Evolutionary conservation across 306 rosid genomes (phyloP), one percentile per base, ranked within the genome.

Genomic region (Medicago arabica): DNA sequence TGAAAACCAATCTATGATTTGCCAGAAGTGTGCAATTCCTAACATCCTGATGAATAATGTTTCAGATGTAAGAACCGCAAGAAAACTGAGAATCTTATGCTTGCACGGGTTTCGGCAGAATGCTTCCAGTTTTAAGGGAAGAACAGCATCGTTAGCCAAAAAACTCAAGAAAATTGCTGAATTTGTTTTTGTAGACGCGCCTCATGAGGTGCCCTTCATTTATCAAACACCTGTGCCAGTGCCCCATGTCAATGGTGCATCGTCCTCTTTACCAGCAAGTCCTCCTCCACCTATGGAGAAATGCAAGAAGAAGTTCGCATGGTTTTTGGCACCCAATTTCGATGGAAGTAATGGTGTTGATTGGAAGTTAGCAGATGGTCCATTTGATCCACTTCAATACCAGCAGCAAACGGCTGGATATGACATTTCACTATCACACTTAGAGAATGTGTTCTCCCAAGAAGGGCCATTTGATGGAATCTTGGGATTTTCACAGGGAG

Each of bases 81-180:
- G 88, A 70, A 92, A 86, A 74, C 79, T 95, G 46, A 92, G 87
- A 82, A 88, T 90, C 84, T 75, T 95, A 72, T 95, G 98, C 86
- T 85, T 95, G 83, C 98, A 92, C 5, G 98, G 98, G 74, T 92
- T 95, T 84, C 88, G 97, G 36, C 97, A 95, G 86, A 89, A 95
- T 80, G 97, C 93, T 15, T 90, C 96, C 4, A 76, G 96, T 71
- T 95, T 95, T 79, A 92, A 86, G 76, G 97, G 98, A 77, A 86
- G 97, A 85, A 89, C 97, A 9, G 84, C 96, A 80, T 92, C 98
- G 15, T 71, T 92, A 68, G 86, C 96, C 39, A 95, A 95, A 81
- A 95, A 92, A 75, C 92, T 92, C 65, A 92, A 92, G 78, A 85
- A 64, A 78, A 81, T 87, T 39, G 84, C 83, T 78, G 97, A 95